Evolutionary conservation across 768 basidiomycete genomes (phyloP).

Genomic region (Tylopilus intermedius): DNA sequence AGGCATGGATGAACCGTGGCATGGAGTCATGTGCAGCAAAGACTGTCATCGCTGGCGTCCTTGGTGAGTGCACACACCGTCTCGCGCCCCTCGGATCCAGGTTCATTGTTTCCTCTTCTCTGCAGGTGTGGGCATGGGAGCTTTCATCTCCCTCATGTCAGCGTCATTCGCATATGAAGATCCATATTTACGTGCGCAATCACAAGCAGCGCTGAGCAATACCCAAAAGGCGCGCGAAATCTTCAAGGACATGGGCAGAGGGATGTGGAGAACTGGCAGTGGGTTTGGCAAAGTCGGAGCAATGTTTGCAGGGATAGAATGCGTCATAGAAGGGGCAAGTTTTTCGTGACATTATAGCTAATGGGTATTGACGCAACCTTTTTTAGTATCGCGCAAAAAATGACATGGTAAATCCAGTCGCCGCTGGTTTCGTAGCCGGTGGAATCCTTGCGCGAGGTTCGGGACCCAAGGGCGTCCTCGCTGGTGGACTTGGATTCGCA

Average conservation of each 20-base stretch:
- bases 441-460: slow-evolving; percentile 83
- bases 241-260: slow-evolving; percentile 90
- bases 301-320: slow-evolving; percentile 92
- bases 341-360: background rate
- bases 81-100: background rate
- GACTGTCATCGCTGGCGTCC: slow-evolving; percentile 72
- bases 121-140: slow-evolving; percentile 85
- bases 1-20: slow-evolving; percentile 60
- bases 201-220: slow-evolving; percentile 47
- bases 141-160: slow-evolving; percentile 95
- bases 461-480: slow-evolving; percentile 81
- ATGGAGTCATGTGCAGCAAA: slow-evolving; percentile 88
- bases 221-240: slow-evolving; percentile 79
- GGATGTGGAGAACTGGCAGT: slow-evolving; percentile 86
- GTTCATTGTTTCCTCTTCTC: background rate
- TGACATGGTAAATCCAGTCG: slow-evolving; percentile 87
- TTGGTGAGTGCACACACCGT: slow-evolving; percentile 52
- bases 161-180: slow-evolving; percentile 94
- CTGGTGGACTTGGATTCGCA: slow-evolving; percentile 87
- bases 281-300: slow-evolving; percentile 94
- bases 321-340: slow-evolving; percentile 89
- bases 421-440: slow-evolving; percentile 84
- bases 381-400: slow-evolving; percentile 90
- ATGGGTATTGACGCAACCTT: background rate
- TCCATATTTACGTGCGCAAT: slow-evolving; percentile 68